Evolutionary conservation across 1,139 yeast species (phyloP), one percentile per base, ranked within the genome.

Genomic region (Pichia sp.): DNA sequence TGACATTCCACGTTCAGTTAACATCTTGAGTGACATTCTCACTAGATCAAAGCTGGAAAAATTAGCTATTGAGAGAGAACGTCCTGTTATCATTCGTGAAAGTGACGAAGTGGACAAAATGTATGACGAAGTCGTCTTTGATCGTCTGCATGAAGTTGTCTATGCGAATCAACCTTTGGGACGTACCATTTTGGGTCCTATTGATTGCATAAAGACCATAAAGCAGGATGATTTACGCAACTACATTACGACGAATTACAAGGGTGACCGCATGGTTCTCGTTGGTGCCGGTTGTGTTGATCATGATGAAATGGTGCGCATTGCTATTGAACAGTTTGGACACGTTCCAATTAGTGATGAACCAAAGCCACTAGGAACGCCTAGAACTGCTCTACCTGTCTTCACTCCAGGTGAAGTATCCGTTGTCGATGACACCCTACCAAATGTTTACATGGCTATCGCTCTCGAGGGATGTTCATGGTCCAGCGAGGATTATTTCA

Each of bases 391-490:
- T 40, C 63, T 84, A 38, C 96, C 97, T 3, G 68, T 73, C 14
- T 91, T 91, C 59, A 66, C 76, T 46, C 93, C 95, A 22, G 91
- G 88, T 40, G 97, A 91, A 60, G 76, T 83, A 38, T 77, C 88
- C 50, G 72, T 87, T 39, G 80, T 82, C 50, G 96, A 91, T 51
- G 77, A 76, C 46, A 67, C 93, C 1, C 64, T 91, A 56, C 96
- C 96, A 19, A 79, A 79, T 8, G 88, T 96, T 2, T 94, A 91
- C 62, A 77, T 87, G 39, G 98, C 96, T 7, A 64, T 91, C 44
- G 94, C 96, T 11, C 81, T 91, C n/a, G 98, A 91, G 64, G 97
- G 99, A 51, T 96, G 88, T 20, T 81, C 95, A 32, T 91, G 99
- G 99, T 81, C 85, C 23, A 86, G 94, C 5, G 88, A 94, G 8